Evolutionary conservation across 2,329 filamentous ascomycete genomes (phyloP), one percentile per base, ranked within the genome.

Genomic region (Aureobasidium uvarum): DNA sequence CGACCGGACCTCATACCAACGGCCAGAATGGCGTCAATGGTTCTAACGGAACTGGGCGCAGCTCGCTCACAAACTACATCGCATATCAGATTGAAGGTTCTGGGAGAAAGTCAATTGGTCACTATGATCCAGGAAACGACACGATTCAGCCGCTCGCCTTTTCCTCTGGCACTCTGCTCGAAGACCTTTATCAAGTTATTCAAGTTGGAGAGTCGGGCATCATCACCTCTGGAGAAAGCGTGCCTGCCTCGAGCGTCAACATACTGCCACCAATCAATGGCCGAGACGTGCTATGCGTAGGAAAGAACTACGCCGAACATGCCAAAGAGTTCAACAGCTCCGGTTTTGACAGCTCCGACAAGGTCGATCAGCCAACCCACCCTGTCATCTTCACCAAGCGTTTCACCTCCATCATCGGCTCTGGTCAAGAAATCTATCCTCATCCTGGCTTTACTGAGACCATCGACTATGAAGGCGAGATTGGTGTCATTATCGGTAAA

Each of bases 371-470:
- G 48, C 83, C 83, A 0, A 81, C 79, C 0, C 80, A 84, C 67
- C 83, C 83, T 0, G 83, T 85, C 10, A 84, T 84, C 64, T 84
- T 85, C 72, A 84, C 82, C 3, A 85, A 85, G 68, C 77, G 83
- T 1, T 78, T 77, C 5, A 84, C 83, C 0, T 83, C 81, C 1
- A 83, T 84, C 65, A 79, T 85, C 45, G 81, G 80, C 0, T 69
- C 79, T 65, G 78, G 77, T 0, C 79, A 84, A 1, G 76, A 78
- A 0, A 81, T 85, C 13, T 75, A 77, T 3, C 77, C 77, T 2
- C 81, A 83, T 69, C 69, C 73, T 0, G 75, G 74, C 0, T 85
- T 85, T 67, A 84, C 83, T 1, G 66, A 78, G 11, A 83, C 78
- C 0, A 68, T 80, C 0, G 84, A 85, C 69, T 86, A 85, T 66